These are phyloP conservation scores for Phallus indusiatus DNA, from an alignment of 768 basidiomycete genomes.

Conservation along the genomic window DNA sequence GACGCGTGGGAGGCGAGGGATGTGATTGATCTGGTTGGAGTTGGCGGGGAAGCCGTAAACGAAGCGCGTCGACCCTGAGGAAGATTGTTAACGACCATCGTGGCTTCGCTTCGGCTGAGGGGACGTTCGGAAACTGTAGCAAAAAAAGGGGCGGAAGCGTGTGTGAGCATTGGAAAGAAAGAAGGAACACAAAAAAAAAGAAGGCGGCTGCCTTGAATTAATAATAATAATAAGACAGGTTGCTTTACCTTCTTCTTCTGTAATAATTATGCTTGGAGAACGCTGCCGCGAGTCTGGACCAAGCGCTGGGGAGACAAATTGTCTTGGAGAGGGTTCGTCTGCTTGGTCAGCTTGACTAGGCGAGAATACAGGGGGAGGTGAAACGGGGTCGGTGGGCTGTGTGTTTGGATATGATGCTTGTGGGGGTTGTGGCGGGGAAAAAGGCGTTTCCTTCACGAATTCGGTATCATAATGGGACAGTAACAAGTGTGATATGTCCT, in stretches of 20 bases:
- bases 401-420: background rate
- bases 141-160: background rate
- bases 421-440: background rate
- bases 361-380: background rate
- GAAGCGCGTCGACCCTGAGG: background rate
- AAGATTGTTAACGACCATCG: background rate
- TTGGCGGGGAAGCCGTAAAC: conserved; percentile 56
- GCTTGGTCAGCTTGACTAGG: background rate
- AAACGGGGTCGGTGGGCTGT: background rate
- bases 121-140: too few species aligned
- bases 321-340: too few species aligned
- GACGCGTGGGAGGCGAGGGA: conserved; percentile 71
- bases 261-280: background rate
- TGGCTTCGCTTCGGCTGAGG: background rate
- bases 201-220: background rate
- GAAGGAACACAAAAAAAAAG: background rate
- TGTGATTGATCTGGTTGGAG: conserved; percentile 42
- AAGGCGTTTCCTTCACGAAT: background rate
- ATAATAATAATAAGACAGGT: too few species aligned
- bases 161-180: background rate
- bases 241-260: background rate
- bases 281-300: background rate
- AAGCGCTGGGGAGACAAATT: background rate
- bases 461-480: background rate
- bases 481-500: background rate